Evolutionary conservation across 805 yeast genomes (phyloP), one percentile per base, ranked within the genome.

Genomic region (Candida dendrica): DNA sequence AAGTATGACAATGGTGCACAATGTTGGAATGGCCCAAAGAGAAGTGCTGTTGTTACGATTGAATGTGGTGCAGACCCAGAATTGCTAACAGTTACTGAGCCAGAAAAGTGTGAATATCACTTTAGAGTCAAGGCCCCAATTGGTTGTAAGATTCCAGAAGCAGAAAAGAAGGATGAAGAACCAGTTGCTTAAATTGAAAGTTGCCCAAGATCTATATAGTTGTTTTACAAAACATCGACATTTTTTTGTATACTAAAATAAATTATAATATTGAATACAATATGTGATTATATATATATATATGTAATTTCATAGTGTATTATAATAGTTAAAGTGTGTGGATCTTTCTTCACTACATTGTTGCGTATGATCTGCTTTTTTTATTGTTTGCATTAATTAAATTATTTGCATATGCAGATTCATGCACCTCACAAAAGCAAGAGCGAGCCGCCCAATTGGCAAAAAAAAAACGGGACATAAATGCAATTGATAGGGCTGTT

Each of bases 1-100:
- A 51, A 55, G 26, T 93, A 69, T 56, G 66, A 60, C 4, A 56
- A 67, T 16, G 98, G 98, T 17, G 80, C 79, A 34, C 75, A 71
- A 55, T 93, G 98, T 62, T 91, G 98, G 96, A 86, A 89, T 58
- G 98, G 98, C 0, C 97, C 97, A 5, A 59, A 66, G 24, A 77
- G 98, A 59, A 74, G 82, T 29, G 90, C 87, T 1, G 63, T 59
- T 9, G 81, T 86, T 2, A 66, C 67, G 18, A 56, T 90, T 42
- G 65, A 68, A 15, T 93, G 98, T 63, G 95, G 95, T 0, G 63
- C 69, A 2, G 61, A 66, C 3, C 66, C 73, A 37, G 66, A 71
- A 42, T 59, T 88, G 19, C 42, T 82, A n/a, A 59, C 77, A 3
- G 95, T 91, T 9, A 69, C 81, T 34, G 98, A 93, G 63, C 91